phyloP scores from a whole-genome alignment of 768 basidiomycete species.

The Calocybe gangraenosa region DNA sequence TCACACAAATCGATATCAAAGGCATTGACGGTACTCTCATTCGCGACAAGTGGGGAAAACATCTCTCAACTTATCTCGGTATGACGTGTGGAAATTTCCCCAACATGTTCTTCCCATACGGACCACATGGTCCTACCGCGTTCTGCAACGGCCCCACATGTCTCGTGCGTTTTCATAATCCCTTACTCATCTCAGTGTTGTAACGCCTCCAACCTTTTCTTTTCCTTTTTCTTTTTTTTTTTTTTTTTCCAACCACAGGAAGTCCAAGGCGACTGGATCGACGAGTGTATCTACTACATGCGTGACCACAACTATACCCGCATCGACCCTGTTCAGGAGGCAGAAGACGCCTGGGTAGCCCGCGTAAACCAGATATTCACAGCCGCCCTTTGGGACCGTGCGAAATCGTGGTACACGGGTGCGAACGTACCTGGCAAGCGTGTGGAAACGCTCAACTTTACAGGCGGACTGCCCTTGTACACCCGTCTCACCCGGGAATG shows the following conservation, averaged over 20 bases:
- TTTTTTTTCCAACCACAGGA: conserved; percentile 18
- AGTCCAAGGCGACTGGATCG: conserved; percentile 22
- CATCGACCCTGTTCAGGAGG: conserved; percentile 10
- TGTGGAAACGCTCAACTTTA: conserved; percentile 19
- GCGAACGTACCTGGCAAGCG: conserved; percentile 23
- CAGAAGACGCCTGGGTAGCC: conserved; percentile 11
- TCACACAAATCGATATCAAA: conserved; percentile 19
- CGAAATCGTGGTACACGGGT: conserved; percentile 23
- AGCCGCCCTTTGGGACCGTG: conserved; percentile 13
- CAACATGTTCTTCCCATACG: conserved; percentile 24
- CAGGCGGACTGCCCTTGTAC: conserved; percentile 21
- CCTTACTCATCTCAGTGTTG: not conserved
- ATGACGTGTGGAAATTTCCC: conserved; percentile 18
- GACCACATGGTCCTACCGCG: conserved; percentile 22
- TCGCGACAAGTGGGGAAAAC: conserved; percentile 20
- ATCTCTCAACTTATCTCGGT: conserved; percentile 21
- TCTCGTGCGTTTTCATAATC: conserved; percentile 14
- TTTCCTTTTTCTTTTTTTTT: not conserved
- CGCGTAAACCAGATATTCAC: conserved; percentile 13
- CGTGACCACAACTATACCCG: conserved; percentile 11
- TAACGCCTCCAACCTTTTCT: not conserved
- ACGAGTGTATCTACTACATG: conserved; percentile 16
- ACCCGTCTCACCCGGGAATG: conserved; percentile 12
- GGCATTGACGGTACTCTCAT: conserved; percentile 16
- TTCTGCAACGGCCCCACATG: conserved; percentile 23